A percentile compares a stretch with the other conserved stretches of the same genome.
Evolutionary conservation across 2,329 filamentous ascomycete genomes (phyloP).

Genomic region (Chaetomium strumarium): DNA sequence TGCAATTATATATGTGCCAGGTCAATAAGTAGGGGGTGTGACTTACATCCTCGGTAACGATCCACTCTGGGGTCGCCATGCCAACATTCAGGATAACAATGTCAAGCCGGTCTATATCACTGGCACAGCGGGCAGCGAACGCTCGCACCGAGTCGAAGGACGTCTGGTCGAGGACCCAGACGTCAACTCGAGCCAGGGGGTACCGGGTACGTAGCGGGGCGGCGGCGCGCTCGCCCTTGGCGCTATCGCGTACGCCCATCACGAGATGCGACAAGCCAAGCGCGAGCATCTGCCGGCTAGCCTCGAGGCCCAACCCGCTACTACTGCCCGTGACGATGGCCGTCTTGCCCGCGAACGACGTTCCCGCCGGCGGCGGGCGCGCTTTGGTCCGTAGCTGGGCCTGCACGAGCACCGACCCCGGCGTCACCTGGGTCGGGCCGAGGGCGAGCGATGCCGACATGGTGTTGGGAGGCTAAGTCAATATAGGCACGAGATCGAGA

Average conservation of each 20-base stretch:
- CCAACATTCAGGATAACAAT: slow-evolving; percentile 42
- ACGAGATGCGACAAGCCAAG: slow-evolving; percentile 30
- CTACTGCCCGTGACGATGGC: slow-evolving; percentile 33
- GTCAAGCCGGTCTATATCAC: slow-evolving; percentile 30
- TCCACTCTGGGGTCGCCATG: not conserved
- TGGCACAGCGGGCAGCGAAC: slow-evolving; percentile 34
- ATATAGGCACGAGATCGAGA: no score
- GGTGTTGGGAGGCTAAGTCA: no score
- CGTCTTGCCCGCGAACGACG: slow-evolving; percentile 11
- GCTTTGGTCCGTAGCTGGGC: not conserved
- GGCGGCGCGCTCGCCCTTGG: slow-evolving; percentile 33
- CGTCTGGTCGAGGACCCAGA: slow-evolving; percentile 43
- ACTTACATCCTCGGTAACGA: not conserved
- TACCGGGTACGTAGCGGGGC: slow-evolving; percentile 28
- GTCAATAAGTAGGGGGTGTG: no score
- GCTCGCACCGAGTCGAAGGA: slow-evolving; percentile 37
- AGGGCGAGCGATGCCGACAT: not conserved
- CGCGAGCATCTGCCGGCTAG: slow-evolving; percentile 28
- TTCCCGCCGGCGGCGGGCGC: not conserved
- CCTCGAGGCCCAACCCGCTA: slow-evolving; percentile 31
- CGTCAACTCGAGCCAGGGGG: slow-evolving; percentile 34
- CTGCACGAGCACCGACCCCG: not conserved
- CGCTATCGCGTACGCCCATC: slow-evolving; percentile 30
- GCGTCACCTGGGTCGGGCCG: not conserved
- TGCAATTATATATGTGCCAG: no score